Conservation (phyloP, 2,329 filamentous ascomycete species). For the Epichloe sylvatica region DNA sequence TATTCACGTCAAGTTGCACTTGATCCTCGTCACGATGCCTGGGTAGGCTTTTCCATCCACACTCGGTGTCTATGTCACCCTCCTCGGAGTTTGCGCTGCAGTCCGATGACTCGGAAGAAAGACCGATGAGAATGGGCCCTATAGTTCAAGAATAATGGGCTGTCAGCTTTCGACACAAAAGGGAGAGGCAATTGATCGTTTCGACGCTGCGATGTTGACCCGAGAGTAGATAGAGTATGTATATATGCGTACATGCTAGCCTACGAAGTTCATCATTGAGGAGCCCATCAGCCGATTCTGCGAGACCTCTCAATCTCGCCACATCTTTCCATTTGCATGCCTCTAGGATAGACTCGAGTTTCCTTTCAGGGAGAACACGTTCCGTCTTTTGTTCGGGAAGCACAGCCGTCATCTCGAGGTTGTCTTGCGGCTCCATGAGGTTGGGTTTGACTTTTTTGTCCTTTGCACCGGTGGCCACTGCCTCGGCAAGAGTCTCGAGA, state of each 20-base stretch:
- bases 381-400: conserved; percentile 1
- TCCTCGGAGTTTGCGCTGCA: neutral
- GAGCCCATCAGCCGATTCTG: conserved; percentile 52
- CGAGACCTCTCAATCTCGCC: conserved; percentile 39
- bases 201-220: conserved; percentile 4
- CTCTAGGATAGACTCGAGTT: conserved; percentile 21
- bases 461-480: neutral
- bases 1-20: conserved; percentile 80
- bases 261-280: conserved; percentile 54
- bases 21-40: conserved; percentile 81
- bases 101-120: conserved; percentile 1
- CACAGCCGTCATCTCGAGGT: conserved; percentile 6
- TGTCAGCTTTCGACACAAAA: neutral
- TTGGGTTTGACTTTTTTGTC: neutral
- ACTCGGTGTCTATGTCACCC: neutral
- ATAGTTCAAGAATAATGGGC: neutral
- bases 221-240: conserved; percentile 2
- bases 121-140: conserved; percentile 51
- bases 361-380: neutral
- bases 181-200: neutral
- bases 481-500: neutral
- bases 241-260: conserved; percentile 51
- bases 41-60: conserved; percentile 49
- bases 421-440: conserved; percentile 8
- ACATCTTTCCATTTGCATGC: conserved; percentile 49